Conservation (phyloP, 805 yeast species). For the Millerozyma miso region DNA sequence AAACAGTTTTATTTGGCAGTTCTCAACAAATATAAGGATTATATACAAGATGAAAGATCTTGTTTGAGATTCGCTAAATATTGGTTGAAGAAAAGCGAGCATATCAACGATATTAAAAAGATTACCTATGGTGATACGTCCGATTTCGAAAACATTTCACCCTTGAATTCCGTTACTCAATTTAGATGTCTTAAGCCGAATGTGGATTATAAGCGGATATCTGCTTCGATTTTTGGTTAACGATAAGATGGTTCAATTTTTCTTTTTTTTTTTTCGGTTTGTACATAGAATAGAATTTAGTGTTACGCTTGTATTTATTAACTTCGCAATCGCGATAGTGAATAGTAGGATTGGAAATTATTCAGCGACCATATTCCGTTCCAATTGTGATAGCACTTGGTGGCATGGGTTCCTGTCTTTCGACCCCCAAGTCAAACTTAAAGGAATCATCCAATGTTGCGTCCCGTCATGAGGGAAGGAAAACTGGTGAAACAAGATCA, state of each 20-base stretch:
- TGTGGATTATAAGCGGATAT: slow-evolving; percentile 22
- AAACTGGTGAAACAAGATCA: slow-evolving; percentile 1
- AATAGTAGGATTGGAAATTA: too few relatives aligned
- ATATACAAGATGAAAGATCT: slow-evolving; percentile 34
- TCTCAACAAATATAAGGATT: slow-evolving; percentile 44
- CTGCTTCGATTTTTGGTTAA: slow-evolving; percentile 6
- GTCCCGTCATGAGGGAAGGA: not conserved
- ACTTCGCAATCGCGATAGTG: too few relatives aligned
- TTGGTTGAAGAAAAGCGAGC: slow-evolving; percentile 27
- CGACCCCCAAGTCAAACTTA: not conserved
- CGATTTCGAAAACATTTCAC: slow-evolving; percentile 13
- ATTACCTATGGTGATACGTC: slow-evolving; percentile 18
- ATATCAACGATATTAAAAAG: slow-evolving; percentile 16
- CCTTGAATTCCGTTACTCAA: slow-evolving; percentile 15
- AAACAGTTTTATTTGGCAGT: slow-evolving; percentile 51
- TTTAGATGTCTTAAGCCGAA: slow-evolving; percentile 23
- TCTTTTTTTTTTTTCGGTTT: not conserved
- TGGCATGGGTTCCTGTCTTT: slow-evolving; percentile 3
- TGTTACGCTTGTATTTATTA: not conserved
- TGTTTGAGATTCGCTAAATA: slow-evolving; percentile 24
- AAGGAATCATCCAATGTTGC: not conserved
- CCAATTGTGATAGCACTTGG: too few relatives aligned
- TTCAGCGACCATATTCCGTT: too few relatives aligned
- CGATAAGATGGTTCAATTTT: not conserved
- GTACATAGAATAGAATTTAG: not conserved